Evolutionary conservation across 768 basidiomycete species (phyloP).

Genomic region (Panellus pusillus): DNA sequence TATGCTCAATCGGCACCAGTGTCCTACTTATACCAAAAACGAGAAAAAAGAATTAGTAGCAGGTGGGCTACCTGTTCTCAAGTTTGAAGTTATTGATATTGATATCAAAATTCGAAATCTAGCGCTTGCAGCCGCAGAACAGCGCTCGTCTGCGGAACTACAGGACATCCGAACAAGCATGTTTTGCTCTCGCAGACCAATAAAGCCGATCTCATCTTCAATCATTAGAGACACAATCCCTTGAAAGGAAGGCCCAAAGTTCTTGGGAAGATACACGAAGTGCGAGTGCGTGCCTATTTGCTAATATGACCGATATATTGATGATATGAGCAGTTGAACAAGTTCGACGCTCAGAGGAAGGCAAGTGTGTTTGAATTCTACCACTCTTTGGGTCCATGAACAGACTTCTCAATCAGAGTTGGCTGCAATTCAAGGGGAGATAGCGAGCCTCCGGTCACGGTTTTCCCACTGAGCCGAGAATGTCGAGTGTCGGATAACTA

Average conservation of each 20-base stretch:
- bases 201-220: background rate
- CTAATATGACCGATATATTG: background rate
- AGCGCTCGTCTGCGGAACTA: constrained; percentile 12
- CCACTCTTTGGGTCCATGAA: no score
- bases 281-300: background rate
- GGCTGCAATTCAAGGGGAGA: constrained; percentile 1
- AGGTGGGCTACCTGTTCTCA: background rate
- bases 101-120: background rate
- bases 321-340: background rate
- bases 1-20: background rate
- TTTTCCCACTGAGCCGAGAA: no score
- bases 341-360: constrained; percentile 5
- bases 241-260: constrained; percentile 7
- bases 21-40: constrained; percentile 19
- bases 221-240: background rate
- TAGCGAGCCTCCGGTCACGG: background rate
- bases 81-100: background rate
- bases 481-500: no score
- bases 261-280: constrained; percentile 2
- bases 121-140: constrained; percentile 13
- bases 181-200: no score
- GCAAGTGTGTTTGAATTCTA: background rate
- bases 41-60: constrained; percentile 12
- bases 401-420: background rate
- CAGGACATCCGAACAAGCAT: constrained; percentile 13